Evolutionary conservation across 2,329 filamentous ascomycete genomes (phyloP), one percentile per base, ranked within the genome.

Genomic region (Trichoderma sp.): DNA sequence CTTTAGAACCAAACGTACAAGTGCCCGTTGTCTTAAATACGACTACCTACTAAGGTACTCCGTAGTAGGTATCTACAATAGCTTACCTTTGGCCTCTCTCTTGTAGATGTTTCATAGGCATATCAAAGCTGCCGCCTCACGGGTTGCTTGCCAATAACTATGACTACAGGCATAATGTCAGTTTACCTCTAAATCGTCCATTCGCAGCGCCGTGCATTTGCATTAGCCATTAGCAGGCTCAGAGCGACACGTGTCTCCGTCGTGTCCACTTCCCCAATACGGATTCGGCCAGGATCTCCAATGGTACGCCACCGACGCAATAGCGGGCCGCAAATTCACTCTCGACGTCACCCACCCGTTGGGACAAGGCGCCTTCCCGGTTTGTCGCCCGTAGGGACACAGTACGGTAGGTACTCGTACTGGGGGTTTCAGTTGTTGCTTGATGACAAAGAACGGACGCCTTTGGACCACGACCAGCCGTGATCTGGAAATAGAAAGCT

Each of bases 261-360:
- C 31, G 38, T 53, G 18, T 63, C 69, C 79, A 77, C 72, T 78
- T 80, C 78, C 80, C 80, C 77, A 81, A 77, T 77, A 74, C 79
- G 77, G 81, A 81, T 81, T 77, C 76, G 78, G 80, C 79, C 76
- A 76, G 80, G 78, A 81, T 80, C 77, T 79, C 77, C 76, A 77
- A 80, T 81, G 80, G 79, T 76, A 75, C 77, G 77, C 77, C 80
- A 76, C 78, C 79, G 81, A 82, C 81, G 81, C 81, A 77, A 77
- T 76, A 50, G 72, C 60, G 74, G 65, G 50, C 14, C 74, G 53
- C 14, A 45, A n/a, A 50, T 21, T 60, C 65, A 50, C 68, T 60
- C 38, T 56, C 50, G 75, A 76, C 75, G 75, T 76, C 75, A 76
- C 71, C 62, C 50, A 41, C 71, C 71, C 33, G 41, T 45, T 64